phyloP scores from a whole-genome alignment of 306 rosid species.

The Cucumis cinereus region DNA sequence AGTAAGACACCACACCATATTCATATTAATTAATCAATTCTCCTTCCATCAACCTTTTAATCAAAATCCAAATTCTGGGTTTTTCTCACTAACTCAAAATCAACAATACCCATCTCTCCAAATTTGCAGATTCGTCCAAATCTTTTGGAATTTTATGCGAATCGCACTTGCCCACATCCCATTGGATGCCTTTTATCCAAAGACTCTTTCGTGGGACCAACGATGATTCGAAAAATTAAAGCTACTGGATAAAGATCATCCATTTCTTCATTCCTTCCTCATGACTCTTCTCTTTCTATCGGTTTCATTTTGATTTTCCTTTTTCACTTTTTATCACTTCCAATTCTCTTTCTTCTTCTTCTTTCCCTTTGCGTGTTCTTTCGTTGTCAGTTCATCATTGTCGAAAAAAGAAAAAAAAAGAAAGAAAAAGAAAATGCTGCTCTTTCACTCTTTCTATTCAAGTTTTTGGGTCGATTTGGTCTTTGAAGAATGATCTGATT shows the following conservation, averaged over 20 bases:
- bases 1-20: background rate
- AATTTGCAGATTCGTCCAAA: slow-evolving; percentile 2
- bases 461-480: slow-evolving; percentile 9
- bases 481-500: slow-evolving; percentile 2
- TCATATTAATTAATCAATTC: no score
- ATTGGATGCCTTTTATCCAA: slow-evolving; percentile 1
- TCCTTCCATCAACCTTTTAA: background rate
- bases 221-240: slow-evolving; percentile 10
- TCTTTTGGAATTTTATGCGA: background rate
- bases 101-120: background rate
- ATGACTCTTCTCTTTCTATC: slow-evolving; percentile 13
- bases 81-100: background rate
- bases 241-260: slow-evolving; percentile 34
- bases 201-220: slow-evolving; percentile 20
- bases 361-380: background rate
- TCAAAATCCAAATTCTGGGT: background rate
- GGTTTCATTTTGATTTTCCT: slow-evolving; percentile 6
- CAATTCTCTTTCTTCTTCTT: background rate
- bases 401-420: background rate
- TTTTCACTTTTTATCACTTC: slow-evolving; percentile 2
- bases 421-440: slow-evolving; percentile 4
- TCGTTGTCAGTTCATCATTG: slow-evolving; percentile 1
- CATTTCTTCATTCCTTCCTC: slow-evolving; percentile 14
- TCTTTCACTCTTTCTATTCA: background rate
- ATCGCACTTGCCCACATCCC: background rate